phyloP scores from a whole-genome alignment of 1,284 basidiomycete species.

The Wolfiporia cocos region DNA sequence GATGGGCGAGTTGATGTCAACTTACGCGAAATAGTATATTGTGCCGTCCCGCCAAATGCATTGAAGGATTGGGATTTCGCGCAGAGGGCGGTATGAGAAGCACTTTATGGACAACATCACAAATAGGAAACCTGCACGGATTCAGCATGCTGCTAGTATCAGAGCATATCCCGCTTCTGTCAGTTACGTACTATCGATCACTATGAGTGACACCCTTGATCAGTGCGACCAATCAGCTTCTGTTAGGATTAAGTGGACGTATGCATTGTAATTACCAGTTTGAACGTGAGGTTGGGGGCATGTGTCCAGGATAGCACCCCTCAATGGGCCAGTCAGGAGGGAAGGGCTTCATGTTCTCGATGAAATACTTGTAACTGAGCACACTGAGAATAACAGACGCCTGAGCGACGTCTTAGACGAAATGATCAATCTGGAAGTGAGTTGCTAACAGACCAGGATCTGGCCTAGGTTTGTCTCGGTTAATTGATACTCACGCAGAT shows the following conservation, averaged over 20 bases:
- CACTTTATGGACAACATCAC: neutral
- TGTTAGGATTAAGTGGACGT: too few species aligned
- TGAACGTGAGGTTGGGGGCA: too few species aligned
- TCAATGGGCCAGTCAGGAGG: constrained; percentile 6
- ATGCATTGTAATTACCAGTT: too few species aligned
- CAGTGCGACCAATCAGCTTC: too few species aligned
- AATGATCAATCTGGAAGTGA: too few species aligned
- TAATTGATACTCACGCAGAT: too few species aligned
- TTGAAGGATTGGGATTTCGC: neutral
- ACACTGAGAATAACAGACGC: neutral
- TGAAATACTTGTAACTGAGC: neutral
- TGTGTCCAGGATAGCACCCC: constrained; percentile 4
- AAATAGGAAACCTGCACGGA: neutral
- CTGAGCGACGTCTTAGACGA: too few species aligned
- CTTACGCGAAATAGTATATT: neutral
- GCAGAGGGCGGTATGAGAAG: neutral
- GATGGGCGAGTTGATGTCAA: neutral
- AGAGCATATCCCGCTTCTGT: too few species aligned
- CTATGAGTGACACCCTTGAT: neutral
- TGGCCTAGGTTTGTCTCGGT: too few species aligned
- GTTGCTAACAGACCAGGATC: too few species aligned
- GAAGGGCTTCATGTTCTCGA: neutral
- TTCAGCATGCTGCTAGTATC: neutral
- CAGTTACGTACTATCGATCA: neutral
- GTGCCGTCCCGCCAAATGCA: neutral